Evolutionary conservation across 331 rosid genomes (phyloP).

Genomic region (Malus hybrid): DNA sequence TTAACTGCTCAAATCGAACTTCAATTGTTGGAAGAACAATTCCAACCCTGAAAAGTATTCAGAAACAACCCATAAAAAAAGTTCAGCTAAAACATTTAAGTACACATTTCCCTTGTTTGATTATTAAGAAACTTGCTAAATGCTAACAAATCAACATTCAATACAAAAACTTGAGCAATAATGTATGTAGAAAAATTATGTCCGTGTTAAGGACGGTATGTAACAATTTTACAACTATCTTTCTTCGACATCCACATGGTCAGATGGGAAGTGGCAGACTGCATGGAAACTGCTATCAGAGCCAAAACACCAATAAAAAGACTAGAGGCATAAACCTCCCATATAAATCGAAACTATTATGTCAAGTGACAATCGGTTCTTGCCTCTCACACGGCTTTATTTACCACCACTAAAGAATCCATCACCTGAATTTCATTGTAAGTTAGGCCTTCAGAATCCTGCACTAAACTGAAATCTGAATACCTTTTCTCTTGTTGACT

Average conservation of each 20-base stretch:
- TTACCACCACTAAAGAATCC: neutral
- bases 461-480: too few relatives aligned
- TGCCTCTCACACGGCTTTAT: neutral
- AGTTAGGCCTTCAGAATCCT: neutral
- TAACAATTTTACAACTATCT: too few relatives aligned
- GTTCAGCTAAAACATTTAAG: neutral
- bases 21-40: conserved; percentile 60
- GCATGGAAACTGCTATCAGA: too few relatives aligned
- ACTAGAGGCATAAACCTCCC: too few relatives aligned
- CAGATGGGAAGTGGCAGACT: too few relatives aligned
- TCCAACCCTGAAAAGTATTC: conserved; percentile 53
- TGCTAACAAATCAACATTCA: neutral
- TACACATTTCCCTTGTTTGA: neutral
- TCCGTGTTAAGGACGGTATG: too few relatives aligned
- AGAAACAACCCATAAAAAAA: neutral
- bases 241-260: too few relatives aligned
- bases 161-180: neutral
- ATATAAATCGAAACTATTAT: too few relatives aligned
- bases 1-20: conserved; percentile 53
- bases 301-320: too few relatives aligned
- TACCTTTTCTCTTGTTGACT: neutral
- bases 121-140: neutral
- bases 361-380: too few relatives aligned
- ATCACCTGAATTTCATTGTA: neutral
- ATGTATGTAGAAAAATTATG: too few relatives aligned